These are phyloP conservation scores for Stephania cephalantha DNA, from an alignment of 164 flowering plant genomes.

Conservation along the genomic window DNA sequence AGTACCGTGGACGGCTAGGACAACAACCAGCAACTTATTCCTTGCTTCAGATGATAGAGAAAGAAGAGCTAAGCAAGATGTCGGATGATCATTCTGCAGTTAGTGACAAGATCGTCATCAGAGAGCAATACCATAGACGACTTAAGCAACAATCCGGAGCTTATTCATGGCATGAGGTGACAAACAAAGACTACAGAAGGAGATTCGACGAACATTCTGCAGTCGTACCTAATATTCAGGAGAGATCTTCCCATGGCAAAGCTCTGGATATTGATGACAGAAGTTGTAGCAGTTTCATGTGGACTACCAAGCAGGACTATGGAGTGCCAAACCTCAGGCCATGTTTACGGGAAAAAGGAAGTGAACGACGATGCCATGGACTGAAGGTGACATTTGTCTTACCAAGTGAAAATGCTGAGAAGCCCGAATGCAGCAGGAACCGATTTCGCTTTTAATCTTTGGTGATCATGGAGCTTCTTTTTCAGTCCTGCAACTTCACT, in stretches of 20 bases:
- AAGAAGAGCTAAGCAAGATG: neutral
- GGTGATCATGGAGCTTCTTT: neutral
- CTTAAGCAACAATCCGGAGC: neutral
- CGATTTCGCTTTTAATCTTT: neutral
- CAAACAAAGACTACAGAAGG: neutral
- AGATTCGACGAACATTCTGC: neutral
- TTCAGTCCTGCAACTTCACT: neutral
- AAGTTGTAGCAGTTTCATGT: neutral
- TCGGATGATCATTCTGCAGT: neutral
- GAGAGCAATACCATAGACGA: neutral
- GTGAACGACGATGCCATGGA: constrained; percentile 15
- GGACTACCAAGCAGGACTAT: neutral
- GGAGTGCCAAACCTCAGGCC: constrained; percentile 17
- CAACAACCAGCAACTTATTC: neutral
- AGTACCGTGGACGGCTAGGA: neutral
- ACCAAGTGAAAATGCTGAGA: constrained; percentile 22
- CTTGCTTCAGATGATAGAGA: neutral
- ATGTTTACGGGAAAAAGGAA: constrained; percentile 28
- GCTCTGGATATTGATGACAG: neutral
- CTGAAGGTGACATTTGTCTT: constrained; percentile 28
- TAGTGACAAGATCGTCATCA: neutral
- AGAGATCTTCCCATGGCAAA: neutral
- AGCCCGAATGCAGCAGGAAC: neutral
- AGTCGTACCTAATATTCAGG: neutral
- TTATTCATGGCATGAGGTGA: neutral